Base-by-base conservation (phyloP, 2,329 filamentous ascomycete species). In the Paecilomyces niveus region DNA sequence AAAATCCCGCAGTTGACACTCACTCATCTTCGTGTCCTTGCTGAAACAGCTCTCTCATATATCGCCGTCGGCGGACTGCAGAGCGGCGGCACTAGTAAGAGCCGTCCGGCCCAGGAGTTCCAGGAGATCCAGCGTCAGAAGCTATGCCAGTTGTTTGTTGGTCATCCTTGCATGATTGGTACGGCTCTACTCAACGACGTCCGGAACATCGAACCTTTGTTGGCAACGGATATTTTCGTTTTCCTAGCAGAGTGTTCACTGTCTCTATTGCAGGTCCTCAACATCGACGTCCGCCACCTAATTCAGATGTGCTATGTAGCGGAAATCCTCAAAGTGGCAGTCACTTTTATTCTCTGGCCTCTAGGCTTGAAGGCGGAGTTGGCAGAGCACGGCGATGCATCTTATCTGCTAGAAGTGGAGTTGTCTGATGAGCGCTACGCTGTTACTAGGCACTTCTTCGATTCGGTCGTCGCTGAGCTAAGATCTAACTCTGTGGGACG, bases 11-110 rank as follows among this genome's bases (percentile, higher is more conserved):
- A 93, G 58, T 87, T 96, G 70, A 83, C 85, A 1, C 78, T 99
- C 60, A 94, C 90, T 1, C 92, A 97, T 70, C 80, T 99, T 29
- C 89, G 92, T 54, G 87, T 97, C 29, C 79, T 97, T 24, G 87
- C 90, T 1, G 94, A 97, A 76, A 97, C 92, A 1, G 89, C 90
- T 1, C 85, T 89, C 31, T 92, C 92, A 0, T 97, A 94, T 72
- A 83, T 92, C 57, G 84, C 90, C 1, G 81, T 96, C 59, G 89
- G 90, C 1, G 85, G 85, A 3, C 80, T 93, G 50, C 82, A 85
- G 54, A 80, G 82, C 21, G 79, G 78, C 2, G 81, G 83, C 0
- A 81, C 84, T 7, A 87, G 83, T 61, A 81, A 80, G 60, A 84
- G 62, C 15, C 70, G 66, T 13, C 64, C 89, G 11, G 82, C 84